Evolutionary conservation across 2,329 filamentous ascomycete genomes (phyloP).

Genomic region (Akanthomyces lecanii): DNA sequence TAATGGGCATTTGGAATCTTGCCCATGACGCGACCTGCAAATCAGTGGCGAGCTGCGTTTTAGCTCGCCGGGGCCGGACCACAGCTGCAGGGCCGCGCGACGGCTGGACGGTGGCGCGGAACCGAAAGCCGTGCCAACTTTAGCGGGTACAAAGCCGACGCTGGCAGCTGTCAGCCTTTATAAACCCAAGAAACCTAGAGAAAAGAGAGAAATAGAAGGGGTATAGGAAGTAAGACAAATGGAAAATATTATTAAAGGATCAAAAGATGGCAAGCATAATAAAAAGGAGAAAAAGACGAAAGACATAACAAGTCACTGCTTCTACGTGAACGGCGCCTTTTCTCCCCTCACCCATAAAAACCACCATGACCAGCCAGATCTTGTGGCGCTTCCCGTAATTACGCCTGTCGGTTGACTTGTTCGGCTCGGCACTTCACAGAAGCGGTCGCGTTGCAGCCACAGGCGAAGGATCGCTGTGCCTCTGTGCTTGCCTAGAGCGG

Average conservation of each 20-base stretch:
- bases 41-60: slow-evolving; percentile 7
- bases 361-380: not conserved
- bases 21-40: slow-evolving; percentile 11
- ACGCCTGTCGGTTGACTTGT: not conserved
- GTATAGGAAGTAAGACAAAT: not conserved
- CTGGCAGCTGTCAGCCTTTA: no score
- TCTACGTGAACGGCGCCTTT: no score
- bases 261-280: no score
- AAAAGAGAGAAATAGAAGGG: no score
- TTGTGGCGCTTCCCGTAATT: not conserved
- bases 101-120: slow-evolving; percentile 14
- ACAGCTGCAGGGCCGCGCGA: not conserved
- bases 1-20: slow-evolving; percentile 5
- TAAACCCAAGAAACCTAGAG: no score
- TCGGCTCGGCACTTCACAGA: not conserved
- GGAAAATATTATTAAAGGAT: no score
- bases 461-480: no score
- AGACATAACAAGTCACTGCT: no score
- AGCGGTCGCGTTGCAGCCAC: no score
- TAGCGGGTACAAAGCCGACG: not conserved
- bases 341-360: no score
- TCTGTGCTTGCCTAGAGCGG: no score
- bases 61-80: not conserved
- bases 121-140: slow-evolving; percentile 10
- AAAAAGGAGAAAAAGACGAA: no score